Percentiles rank a stretch among this genome's conserved stretches.
Conservation (phyloP, 2,329 filamentous ascomycete genomes). For the Pezizomycotina sp. region DNA sequence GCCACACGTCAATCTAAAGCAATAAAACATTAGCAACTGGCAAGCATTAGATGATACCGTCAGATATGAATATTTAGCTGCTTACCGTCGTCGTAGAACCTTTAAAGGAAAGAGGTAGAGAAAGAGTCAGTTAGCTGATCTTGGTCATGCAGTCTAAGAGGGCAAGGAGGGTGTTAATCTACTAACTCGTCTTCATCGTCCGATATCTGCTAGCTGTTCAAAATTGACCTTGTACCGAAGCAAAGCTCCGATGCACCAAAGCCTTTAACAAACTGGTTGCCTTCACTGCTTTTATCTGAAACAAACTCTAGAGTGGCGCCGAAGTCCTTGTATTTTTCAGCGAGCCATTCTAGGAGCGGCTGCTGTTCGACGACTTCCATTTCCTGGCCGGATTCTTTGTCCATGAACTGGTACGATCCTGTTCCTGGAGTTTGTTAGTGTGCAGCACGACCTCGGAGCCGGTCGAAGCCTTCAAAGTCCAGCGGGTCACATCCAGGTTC, state of each 20-base stretch:
- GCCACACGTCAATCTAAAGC: slow-evolving; percentile 25
- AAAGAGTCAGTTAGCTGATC: not conserved
- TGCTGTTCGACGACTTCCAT: slow-evolving; percentile 84
- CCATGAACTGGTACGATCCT: slow-evolving; percentile 73
- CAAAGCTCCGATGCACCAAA: slow-evolving; percentile 94
- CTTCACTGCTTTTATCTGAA: slow-evolving; percentile 90
- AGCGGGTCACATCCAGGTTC: slow-evolving; percentile 88
- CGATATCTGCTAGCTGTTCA: slow-evolving; percentile 85
- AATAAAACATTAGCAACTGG: too few relatives aligned
- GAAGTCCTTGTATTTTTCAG: slow-evolving; percentile 96
- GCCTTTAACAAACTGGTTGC: slow-evolving; percentile 98
- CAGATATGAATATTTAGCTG: too few relatives aligned
- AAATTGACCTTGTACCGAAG: slow-evolving; percentile 99
- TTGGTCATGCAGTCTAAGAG: not conserved
- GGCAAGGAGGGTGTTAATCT: slow-evolving; percentile 7
- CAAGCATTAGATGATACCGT: too few relatives aligned
- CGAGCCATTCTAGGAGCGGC: slow-evolving; percentile 98
- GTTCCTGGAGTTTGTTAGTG: slow-evolving; percentile 73
- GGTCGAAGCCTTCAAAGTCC: slow-evolving; percentile 64
- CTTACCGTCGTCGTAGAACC: slow-evolving; percentile 21
- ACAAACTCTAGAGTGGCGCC: slow-evolving; percentile 93
- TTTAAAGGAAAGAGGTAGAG: slow-evolving; percentile 3
- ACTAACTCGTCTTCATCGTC: slow-evolving; percentile 82
- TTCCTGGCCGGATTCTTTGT: slow-evolving; percentile 88
- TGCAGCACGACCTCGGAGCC: slow-evolving; percentile 62